Percentiles rank a stretch among this genome's conserved stretches.
Conservation (phyloP, 176 grass and related monocot genomes). For the Sorghum bicolor region DNA sequence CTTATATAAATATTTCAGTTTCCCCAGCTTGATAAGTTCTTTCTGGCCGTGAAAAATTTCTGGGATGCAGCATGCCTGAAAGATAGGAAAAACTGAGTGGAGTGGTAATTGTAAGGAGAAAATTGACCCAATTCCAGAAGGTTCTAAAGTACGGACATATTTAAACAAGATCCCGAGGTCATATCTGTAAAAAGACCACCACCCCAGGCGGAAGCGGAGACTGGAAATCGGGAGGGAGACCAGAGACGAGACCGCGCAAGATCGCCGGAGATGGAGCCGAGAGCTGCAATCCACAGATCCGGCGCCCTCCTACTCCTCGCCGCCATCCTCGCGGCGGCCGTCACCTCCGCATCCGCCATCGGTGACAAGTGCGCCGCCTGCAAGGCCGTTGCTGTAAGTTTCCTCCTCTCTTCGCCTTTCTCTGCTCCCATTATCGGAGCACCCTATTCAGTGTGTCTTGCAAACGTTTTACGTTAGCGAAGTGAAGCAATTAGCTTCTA, state of each 20-base stretch:
- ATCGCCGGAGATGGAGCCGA: slow-evolving; percentile 40
- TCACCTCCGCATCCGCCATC: slow-evolving; percentile 42
- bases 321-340: neutral
- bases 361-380: slow-evolving; percentile 88
- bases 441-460: neutral
- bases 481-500: neutral
- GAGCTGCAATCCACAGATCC: slow-evolving; percentile 36
- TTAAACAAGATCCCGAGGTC: slow-evolving; percentile 16
- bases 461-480: neutral
- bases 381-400: slow-evolving; percentile 72
- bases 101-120: neutral
- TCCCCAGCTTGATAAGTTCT: no score
- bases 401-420: neutral
- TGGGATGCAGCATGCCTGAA: no score
- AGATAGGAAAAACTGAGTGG: no score
- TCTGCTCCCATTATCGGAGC: neutral
- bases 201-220: neutral
- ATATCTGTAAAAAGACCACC: slow-evolving; percentile 30
- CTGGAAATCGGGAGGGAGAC: neutral
- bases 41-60: no score
- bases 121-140: slow-evolving; percentile 16
- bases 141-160: slow-evolving; percentile 18
- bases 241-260: neutral
- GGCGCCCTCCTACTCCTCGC: slow-evolving; percentile 9
- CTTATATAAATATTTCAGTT: no score